phyloP scores from a whole-genome alignment of 2,329 filamentous ascomycete genomes.

The Massarina eburnea region DNA sequence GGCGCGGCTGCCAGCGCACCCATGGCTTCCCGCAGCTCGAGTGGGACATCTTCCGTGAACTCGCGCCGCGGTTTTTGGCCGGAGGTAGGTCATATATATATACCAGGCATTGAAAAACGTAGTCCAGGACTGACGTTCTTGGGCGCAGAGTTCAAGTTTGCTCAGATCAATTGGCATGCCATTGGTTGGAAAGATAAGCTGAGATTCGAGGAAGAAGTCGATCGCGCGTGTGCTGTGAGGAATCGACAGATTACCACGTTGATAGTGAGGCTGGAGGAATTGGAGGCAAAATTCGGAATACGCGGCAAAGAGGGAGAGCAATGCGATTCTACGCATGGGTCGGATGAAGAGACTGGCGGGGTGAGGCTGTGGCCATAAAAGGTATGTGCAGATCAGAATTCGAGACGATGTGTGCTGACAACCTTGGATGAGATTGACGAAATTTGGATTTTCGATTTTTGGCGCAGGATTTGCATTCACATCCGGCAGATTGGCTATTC shows the following conservation, averaged over 20 bases:
- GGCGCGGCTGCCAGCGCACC: neutral
- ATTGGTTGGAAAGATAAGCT: neutral
- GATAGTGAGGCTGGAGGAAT: neutral
- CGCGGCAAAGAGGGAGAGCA: neutral
- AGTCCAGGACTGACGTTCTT: neutral
- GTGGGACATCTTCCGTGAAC: neutral
- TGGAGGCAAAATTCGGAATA: neutral
- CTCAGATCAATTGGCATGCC: constrained; percentile 1
- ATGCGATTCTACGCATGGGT: no score
- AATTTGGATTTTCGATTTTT: no score
- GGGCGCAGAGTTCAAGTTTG: neutral
- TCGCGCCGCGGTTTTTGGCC: neutral
- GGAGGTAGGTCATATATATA: neutral
- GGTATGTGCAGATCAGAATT: no score
- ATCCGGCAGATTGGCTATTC: no score
- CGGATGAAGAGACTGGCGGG: neutral
- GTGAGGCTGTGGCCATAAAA: neutral
- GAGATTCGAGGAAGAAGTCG: neutral
- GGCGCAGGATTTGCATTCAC: no score
- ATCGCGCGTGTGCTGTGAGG: neutral
- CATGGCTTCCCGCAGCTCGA: neutral
- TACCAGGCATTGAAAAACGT: no score
- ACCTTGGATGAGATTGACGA: no score
- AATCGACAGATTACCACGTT: neutral
- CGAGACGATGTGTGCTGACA: neutral